phyloP scores from a whole-genome alignment of 306 rosid genomes.

The Myrica gale region DNA sequence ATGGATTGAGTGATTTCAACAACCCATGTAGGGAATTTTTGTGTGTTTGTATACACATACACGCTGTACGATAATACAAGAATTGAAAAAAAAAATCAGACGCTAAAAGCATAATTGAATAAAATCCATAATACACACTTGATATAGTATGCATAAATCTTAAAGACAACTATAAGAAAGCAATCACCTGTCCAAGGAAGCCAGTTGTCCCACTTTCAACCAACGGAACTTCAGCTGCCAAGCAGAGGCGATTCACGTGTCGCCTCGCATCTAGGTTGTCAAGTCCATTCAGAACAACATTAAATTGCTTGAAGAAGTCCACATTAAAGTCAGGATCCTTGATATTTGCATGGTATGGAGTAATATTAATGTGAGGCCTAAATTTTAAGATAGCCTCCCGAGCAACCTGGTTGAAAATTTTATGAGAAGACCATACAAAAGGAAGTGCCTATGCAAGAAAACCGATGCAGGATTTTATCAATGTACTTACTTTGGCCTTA shows the following conservation, averaged over 20 bases:
- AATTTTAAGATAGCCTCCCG: conserved; percentile 96
- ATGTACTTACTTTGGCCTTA: conserved; percentile 78
- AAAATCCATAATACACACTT: not conserved
- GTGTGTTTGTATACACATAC: not conserved
- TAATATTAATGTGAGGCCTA: conserved; percentile 84
- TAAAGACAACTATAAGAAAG: conserved; percentile 22
- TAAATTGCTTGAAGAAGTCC: conserved; percentile 89
- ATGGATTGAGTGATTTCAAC: not conserved
- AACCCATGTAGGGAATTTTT: not conserved
- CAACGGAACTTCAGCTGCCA: conserved; percentile 93
- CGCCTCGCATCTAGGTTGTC: conserved; percentile 98
- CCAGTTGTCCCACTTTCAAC: conserved; percentile 99
- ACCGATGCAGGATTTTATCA: conserved; percentile 9
- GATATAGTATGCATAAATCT: not conserved
- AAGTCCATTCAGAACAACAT: conserved; percentile 91
- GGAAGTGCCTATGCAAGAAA: conserved; percentile 14
- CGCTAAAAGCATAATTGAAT: not conserved
- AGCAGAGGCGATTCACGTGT: conserved; percentile 92
- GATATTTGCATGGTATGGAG: conserved; percentile 90
- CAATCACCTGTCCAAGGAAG: conserved; percentile 93
- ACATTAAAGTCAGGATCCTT: conserved; percentile 78
- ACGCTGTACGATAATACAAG: not conserved
- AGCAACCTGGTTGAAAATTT: conserved; percentile 73
- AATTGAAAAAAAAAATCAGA: not conserved
- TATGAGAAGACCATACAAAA: conserved; percentile 28